Evolutionary conservation across 192 early-diverging fungal species (phyloP).

Genomic region (Backusella sp.): DNA sequence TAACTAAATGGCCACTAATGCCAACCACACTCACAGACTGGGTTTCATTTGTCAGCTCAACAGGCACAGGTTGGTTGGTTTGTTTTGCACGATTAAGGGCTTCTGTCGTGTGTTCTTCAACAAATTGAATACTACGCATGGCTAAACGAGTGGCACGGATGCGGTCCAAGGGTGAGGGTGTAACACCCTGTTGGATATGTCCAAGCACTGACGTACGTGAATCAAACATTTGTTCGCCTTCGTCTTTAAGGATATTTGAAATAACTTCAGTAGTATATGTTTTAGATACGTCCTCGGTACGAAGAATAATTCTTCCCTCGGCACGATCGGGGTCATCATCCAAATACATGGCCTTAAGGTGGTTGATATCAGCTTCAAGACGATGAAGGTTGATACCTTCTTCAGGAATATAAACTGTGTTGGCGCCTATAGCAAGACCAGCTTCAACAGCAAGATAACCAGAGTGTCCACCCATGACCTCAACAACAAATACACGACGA

Average conservation of each 20-base stretch:
- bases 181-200: conserved; percentile 94
- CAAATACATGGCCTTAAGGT: conserved; percentile 74
- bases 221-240: conserved; percentile 87
- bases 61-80: conserved; percentile 49
- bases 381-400: conserved; percentile 76
- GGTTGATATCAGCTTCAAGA: conserved; percentile 83
- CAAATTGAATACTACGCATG: conserved; percentile 81
- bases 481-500: conserved; percentile 95
- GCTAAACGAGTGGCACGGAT: conserved; percentile 87
- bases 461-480: conserved; percentile 94
- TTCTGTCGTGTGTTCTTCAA: conserved; percentile 63
- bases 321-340: conserved; percentile 68
- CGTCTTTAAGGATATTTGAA: conserved; percentile 80
- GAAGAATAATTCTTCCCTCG: conserved; percentile 87
- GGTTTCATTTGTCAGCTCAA: conserved; percentile 55
- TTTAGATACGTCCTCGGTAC: conserved; percentile 68
- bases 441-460: conserved; percentile 89
- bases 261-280: conserved; percentile 93
- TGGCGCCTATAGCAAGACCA: conserved; percentile 85
- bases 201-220: conserved; percentile 89
- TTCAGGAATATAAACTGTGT: conserved; percentile 93
- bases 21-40: conserved; percentile 79
- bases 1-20: conserved; percentile 72
- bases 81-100: conserved; percentile 46
- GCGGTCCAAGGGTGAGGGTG: conserved; percentile 91